Percentiles rank a stretch among this genome's conserved stretches.
phyloP scores from a whole-genome alignment of 306 rosid genomes.

The Cicer arietinum region DNA sequence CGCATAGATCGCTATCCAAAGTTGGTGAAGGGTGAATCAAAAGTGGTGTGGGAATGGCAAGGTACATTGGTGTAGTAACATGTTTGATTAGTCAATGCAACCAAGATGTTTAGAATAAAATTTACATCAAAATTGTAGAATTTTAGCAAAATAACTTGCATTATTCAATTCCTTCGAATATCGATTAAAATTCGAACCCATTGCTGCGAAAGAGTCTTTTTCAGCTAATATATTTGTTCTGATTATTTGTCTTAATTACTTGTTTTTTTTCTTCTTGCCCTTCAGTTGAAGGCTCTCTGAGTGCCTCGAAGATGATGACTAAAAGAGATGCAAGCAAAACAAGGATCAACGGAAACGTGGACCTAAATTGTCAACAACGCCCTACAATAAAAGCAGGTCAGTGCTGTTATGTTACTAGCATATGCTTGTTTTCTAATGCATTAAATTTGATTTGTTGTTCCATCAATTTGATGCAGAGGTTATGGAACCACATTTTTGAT shows the following conservation, averaged over 20 bases:
- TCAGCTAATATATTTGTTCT: slow-evolving; percentile 2
- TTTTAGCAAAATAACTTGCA: background rate
- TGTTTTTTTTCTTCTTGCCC: slow-evolving; percentile 11
- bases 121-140: background rate
- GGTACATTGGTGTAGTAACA: slow-evolving; percentile 43
- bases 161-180: slow-evolving; percentile 14
- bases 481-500: slow-evolving; percentile 51
- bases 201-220: slow-evolving; percentile 5
- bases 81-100: slow-evolving; percentile 24
- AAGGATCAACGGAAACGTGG: slow-evolving; percentile 38
- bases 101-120: slow-evolving; percentile 12
- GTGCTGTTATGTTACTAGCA: slow-evolving; percentile 21
- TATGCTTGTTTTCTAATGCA: slow-evolving; percentile 34
- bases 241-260: slow-evolving; percentile 8
- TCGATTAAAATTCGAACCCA: slow-evolving; percentile 21
- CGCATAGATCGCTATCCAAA: slow-evolving; percentile 85
- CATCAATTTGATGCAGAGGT: slow-evolving; percentile 50
- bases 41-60: slow-evolving; percentile 96
- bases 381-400: slow-evolving; percentile 58
- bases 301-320: slow-evolving; percentile 61
- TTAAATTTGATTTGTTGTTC: slow-evolving; percentile 36
- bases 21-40: slow-evolving; percentile 91
- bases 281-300: slow-evolving; percentile 90
- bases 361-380: slow-evolving; percentile 41
- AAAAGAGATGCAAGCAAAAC: slow-evolving; percentile 54